A percentile compares a stretch with the other conserved stretches of the same genome.
Evolutionary conservation across 495 filamentous ascomycete species (phyloP).

Genomic region (Barbatosphaeria neglecta): DNA sequence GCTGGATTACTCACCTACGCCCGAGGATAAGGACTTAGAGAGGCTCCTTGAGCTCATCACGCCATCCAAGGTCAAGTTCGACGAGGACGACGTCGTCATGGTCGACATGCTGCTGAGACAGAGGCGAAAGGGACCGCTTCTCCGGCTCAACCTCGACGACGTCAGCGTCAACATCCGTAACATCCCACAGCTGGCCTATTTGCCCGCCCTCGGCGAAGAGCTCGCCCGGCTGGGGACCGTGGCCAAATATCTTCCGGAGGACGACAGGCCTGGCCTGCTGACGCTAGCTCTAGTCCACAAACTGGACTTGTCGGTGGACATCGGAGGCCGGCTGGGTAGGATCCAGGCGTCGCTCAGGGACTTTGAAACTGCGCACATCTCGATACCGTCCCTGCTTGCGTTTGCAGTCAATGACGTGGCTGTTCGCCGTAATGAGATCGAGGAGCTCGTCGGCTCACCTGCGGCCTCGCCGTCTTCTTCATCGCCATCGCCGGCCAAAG

Average conservation of each 20-base stretch:
- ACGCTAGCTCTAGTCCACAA: slow-evolving; percentile 57
- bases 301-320: slow-evolving; percentile 42
- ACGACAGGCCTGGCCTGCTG: slow-evolving; percentile 83
- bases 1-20: slow-evolving; percentile 60
- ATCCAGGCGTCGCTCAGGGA: slow-evolving; percentile 45
- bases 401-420: slow-evolving; percentile 51
- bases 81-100: slow-evolving; percentile 83
- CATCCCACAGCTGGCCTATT: slow-evolving; percentile 45
- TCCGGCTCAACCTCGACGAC: slow-evolving; percentile 55
- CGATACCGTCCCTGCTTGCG: slow-evolving; percentile 69
- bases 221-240: slow-evolving; percentile 72
- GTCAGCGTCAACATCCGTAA: slow-evolving; percentile 46
- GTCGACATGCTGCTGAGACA: slow-evolving; percentile 87
- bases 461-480: slow-evolving; percentile 2
- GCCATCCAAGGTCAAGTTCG: slow-evolving; percentile 85
- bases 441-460: slow-evolving; percentile 49
- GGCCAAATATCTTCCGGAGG: slow-evolving; percentile 88
- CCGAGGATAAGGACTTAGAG: slow-evolving; percentile 70
- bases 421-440: slow-evolving; percentile 50
- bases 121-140: slow-evolving; percentile 74
- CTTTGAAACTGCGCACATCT: slow-evolving; percentile 71
- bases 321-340: slow-evolving; percentile 54
- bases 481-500: no score
- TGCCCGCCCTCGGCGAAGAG: slow-evolving; percentile 66
- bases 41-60: slow-evolving; percentile 75